Evolutionary conservation across 2,329 filamentous ascomycete species (phyloP).

Genomic region (Aspergillus amoenus): DNA sequence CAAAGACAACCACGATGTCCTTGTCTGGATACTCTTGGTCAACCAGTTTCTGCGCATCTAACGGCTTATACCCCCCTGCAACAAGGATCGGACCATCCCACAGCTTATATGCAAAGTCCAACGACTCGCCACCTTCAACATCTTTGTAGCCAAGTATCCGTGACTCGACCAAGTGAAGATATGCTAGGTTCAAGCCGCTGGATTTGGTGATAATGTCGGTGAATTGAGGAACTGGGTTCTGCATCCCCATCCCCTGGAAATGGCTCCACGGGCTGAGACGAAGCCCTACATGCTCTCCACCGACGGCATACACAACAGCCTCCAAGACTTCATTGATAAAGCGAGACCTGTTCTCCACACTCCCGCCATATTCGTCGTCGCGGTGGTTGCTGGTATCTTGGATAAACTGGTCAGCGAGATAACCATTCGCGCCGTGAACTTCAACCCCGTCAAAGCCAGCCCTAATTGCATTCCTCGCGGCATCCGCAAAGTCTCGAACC

Average conservation of each 20-base stretch:
- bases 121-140: conserved; percentile 27
- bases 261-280: conserved; percentile 47
- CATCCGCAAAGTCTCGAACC: conserved; percentile 44
- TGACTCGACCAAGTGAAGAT: conserved; percentile 62
- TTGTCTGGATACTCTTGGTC: conserved; percentile 31
- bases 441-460: conserved; percentile 56
- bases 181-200: conserved; percentile 56
- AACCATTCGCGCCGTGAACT: conserved; percentile 51
- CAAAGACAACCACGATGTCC: conserved; percentile 40
- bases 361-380: conserved; percentile 52
- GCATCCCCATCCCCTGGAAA: conserved; percentile 56
- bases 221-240: conserved; percentile 56
- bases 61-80: conserved; percentile 48
- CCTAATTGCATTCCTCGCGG: conserved; percentile 54
- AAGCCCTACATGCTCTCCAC: conserved; percentile 46
- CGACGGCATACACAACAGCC: conserved; percentile 44
- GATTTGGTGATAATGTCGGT: conserved; percentile 54
- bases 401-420: conserved; percentile 53
- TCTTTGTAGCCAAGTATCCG: conserved; percentile 40
- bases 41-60: conserved; percentile 39
- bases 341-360: conserved; percentile 50
- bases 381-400: conserved; percentile 50
- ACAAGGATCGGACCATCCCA: conserved; percentile 51
- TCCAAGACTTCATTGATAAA: conserved; percentile 55
- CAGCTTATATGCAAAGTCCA: conserved; percentile 47